These are phyloP conservation scores for Chalciporus piperatus DNA, from an alignment of 768 basidiomycete species.

Conservation along the genomic window DNA sequence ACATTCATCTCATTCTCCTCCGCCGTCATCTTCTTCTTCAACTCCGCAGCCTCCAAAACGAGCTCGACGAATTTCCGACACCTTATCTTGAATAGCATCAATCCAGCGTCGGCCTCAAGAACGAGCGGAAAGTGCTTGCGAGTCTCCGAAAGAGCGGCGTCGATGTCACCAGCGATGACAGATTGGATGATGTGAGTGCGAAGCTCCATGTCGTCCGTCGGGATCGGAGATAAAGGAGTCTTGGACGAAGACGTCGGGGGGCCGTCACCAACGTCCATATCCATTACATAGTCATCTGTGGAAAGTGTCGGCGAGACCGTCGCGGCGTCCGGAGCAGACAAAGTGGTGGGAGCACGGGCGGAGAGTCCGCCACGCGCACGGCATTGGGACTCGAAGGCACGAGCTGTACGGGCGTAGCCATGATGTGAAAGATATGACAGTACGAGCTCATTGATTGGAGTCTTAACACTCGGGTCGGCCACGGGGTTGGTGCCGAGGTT, in stretches of 20 bases:
- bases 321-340: slow-evolving; percentile 1
- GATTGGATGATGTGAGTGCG: slow-evolving; percentile 72
- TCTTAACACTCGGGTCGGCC: slow-evolving; percentile 51
- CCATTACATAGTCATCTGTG: slow-evolving; percentile 42
- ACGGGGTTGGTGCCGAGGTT: slow-evolving; percentile 1
- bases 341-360: slow-evolving; percentile 1
- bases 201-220: slow-evolving; percentile 55
- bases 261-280: slow-evolving; percentile 41
- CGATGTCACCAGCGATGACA: slow-evolving; percentile 68
- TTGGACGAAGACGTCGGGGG: slow-evolving; percentile 9
- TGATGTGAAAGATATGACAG: slow-evolving; percentile 80
- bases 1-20: slow-evolving; percentile 35
- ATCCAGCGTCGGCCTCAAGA: slow-evolving; percentile 61
- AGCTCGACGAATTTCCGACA: slow-evolving; percentile 87
- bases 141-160: slow-evolving; percentile 59
- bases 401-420: slow-evolving; percentile 73
- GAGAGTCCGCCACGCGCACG: slow-evolving; percentile 24
- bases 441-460: slow-evolving; percentile 69
- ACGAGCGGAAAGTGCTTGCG: slow-evolving; percentile 58
- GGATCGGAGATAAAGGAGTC: slow-evolving; percentile 15
- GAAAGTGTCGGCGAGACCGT: slow-evolving; percentile 7
- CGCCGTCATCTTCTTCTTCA: slow-evolving; percentile 59
- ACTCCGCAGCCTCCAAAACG: slow-evolving; percentile 64
- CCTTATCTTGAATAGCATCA: slow-evolving; percentile 77
- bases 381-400: slow-evolving; percentile 60